These are phyloP conservation scores for Fusarium piperis DNA, from an alignment of 2,329 filamentous ascomycete species.

Conservation along the genomic window DNA sequence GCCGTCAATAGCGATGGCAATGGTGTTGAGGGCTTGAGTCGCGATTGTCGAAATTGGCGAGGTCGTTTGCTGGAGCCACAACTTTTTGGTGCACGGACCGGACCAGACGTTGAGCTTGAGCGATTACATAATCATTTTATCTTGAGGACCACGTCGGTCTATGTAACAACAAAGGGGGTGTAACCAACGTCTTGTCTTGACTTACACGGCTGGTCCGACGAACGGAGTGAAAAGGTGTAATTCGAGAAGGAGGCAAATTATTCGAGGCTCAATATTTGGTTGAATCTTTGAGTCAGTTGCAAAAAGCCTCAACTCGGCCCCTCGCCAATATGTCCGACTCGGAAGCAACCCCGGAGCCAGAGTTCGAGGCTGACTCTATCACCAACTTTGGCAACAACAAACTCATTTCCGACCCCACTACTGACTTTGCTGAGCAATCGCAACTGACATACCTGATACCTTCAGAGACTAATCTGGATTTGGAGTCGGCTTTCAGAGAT, in stretches of 20 bases:
- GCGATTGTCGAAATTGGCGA: constrained; percentile 16
- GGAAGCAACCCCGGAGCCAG: constrained; percentile 27
- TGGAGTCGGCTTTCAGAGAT: constrained; percentile 61
- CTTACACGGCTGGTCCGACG: constrained; percentile 34
- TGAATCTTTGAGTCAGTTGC: background rate
- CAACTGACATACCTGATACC: constrained; percentile 71
- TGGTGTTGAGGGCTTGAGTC: constrained; percentile 12
- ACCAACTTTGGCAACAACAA: constrained; percentile 33
- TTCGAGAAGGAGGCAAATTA: background rate
- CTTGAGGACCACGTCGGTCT: constrained; percentile 31
- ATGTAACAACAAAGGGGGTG: constrained; percentile 23
- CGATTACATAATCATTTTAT: constrained; percentile 19
- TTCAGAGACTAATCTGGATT: constrained; percentile 61
- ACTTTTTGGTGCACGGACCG: constrained; percentile 42
- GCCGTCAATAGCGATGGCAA: constrained; percentile 5
- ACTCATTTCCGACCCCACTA: constrained; percentile 38
- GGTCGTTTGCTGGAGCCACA: constrained; percentile 17
- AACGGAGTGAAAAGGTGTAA: constrained; percentile 14
- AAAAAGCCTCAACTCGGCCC: background rate
- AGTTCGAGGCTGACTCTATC: constrained; percentile 36
- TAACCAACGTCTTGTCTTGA: constrained; percentile 32
- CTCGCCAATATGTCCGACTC: constrained; percentile 30
- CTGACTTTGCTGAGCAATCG: constrained; percentile 64
- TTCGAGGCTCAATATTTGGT: background rate
- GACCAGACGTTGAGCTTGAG: constrained; percentile 10